Evolutionary conservation across 805 yeast genomes (phyloP).

Genomic region (Hemisphaericaspora nanyangensis): DNA sequence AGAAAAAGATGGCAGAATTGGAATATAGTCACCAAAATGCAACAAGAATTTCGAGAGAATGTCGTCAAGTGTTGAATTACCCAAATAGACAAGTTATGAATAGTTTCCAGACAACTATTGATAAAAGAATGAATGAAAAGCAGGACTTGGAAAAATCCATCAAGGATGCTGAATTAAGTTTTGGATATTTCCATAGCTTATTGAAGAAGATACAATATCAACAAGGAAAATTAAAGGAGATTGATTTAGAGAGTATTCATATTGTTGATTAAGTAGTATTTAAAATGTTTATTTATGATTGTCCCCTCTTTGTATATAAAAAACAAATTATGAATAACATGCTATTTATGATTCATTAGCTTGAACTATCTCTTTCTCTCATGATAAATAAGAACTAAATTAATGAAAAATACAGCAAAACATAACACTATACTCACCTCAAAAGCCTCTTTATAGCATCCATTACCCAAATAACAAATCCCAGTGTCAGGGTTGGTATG

Average conservation of each 20-base stretch:
- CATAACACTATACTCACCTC: constrained; percentile 26
- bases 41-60: constrained; percentile 74
- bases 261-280: constrained; percentile 30
- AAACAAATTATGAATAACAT: too few species aligned
- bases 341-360: too few species aligned
- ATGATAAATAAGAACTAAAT: constrained; percentile 22
- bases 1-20: constrained; percentile 52
- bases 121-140: constrained; percentile 55
- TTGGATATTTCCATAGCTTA: constrained; percentile 51
- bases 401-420: constrained; percentile 17
- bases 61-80: constrained; percentile 70
- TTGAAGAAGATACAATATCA: constrained; percentile 43
- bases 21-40: constrained; percentile 83
- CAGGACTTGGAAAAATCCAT: constrained; percentile 50
- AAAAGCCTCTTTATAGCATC: constrained; percentile 36
- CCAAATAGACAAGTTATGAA: constrained; percentile 82
- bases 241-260: constrained; percentile 42
- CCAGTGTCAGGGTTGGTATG: constrained; percentile 39
- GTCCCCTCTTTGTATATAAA: neutral
- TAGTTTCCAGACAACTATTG: constrained; percentile 63
- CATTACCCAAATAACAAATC: constrained; percentile 33
- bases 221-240: constrained; percentile 34
- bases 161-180: constrained; percentile 53
- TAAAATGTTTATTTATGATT: neutral
- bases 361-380: constrained; percentile 10